phyloP scores from a whole-genome alignment of 371 early-diverging fungal species.

The Lichtheimia ramosa region DNA sequence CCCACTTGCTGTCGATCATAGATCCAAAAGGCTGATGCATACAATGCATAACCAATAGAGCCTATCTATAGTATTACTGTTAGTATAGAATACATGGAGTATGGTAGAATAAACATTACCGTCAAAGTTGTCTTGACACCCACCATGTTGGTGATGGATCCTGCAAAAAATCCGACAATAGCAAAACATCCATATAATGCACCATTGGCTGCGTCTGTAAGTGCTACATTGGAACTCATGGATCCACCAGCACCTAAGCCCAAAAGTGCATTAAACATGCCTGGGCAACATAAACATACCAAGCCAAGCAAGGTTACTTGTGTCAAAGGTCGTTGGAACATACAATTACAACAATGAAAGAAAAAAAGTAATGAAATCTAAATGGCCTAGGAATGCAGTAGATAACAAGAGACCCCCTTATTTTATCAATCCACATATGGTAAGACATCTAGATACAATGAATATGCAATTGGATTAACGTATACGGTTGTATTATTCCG shows the following conservation, averaged over 20 bases:
- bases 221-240: constrained; percentile 51
- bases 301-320: constrained; percentile 73
- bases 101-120: no score
- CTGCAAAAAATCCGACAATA: constrained; percentile 68
- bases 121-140: constrained; percentile 54
- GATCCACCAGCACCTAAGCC: constrained; percentile 60
- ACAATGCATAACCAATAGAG: constrained; percentile 58
- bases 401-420: not conserved
- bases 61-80: constrained; percentile 35
- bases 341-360: not conserved
- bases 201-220: constrained; percentile 67
- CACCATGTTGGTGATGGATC: constrained; percentile 58
- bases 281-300: constrained; percentile 77
- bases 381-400: not conserved
- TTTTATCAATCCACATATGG: no score
- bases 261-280: constrained; percentile 63
- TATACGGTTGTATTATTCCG: not conserved
- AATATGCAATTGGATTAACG: not conserved
- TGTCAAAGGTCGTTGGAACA: constrained; percentile 30
- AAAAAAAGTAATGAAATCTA: not conserved
- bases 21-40: constrained; percentile 54
- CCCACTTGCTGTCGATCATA: constrained; percentile 44
- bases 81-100: no score
- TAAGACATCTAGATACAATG: not conserved
- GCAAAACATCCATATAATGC: constrained; percentile 73